phyloP scores from a whole-genome alignment of 768 basidiomycete genomes.

The Amanita muscaria region DNA sequence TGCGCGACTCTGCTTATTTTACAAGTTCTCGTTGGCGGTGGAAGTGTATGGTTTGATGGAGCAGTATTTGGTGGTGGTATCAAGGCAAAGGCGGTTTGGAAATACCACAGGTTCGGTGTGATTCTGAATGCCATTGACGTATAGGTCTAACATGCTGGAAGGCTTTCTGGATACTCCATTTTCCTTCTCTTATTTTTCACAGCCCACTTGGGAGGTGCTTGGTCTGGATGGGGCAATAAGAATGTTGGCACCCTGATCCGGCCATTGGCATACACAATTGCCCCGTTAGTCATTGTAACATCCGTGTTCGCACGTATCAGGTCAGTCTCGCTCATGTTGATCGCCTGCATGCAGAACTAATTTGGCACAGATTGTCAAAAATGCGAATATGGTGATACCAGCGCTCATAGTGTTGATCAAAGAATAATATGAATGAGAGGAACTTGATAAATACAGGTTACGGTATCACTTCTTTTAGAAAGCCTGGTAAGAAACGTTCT shows the following conservation, averaged over 20 bases:
- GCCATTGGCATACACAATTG: constrained; percentile 44
- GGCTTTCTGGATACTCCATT: constrained; percentile 67
- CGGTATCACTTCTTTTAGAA: constrained; percentile 65
- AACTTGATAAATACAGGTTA: constrained; percentile 15
- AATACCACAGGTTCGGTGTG: constrained; percentile 62
- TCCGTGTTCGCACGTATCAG: constrained; percentile 43
- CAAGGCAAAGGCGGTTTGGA: constrained; percentile 72
- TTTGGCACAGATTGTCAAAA: constrained; percentile 42
- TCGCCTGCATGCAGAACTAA: background rate
- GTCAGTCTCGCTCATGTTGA: constrained; percentile 23
- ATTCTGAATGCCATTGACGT: background rate
- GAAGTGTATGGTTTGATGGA: constrained; percentile 73
- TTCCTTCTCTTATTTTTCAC: constrained; percentile 54
- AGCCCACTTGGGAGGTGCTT: constrained; percentile 59
- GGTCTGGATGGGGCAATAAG: constrained; percentile 49
- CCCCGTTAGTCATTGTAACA: constrained; percentile 37
- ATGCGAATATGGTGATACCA: constrained; percentile 44
- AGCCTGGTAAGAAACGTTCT: constrained; percentile 88
- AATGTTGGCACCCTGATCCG: constrained; percentile 31
- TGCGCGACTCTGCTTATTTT: constrained; percentile 51
- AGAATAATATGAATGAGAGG: background rate
- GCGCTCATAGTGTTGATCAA: constrained; percentile 7
- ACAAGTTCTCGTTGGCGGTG: constrained; percentile 57
- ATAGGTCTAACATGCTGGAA: constrained; percentile 16
- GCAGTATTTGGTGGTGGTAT: constrained; percentile 60